Evolutionary conservation across 2,329 filamentous ascomycete genomes (phyloP), one percentile per base, ranked within the genome.

Genomic region (Cercospora zeae-maydis): DNA sequence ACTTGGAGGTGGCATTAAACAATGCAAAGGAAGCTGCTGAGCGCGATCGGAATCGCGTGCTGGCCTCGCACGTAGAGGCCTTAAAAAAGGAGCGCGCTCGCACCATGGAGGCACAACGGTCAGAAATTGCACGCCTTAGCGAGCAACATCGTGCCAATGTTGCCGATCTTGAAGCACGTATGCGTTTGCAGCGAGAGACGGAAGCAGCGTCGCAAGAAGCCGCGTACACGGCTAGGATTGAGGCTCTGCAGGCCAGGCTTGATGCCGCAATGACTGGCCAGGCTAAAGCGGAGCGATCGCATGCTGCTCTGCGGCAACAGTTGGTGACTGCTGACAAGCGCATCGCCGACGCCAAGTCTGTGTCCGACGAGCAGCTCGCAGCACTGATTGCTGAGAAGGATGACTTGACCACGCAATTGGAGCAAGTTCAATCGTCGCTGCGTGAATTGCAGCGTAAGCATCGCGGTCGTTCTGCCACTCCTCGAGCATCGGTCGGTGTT

Each of bases 191-290:
- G 21, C 58, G 58, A 27, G 36, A 45, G 10, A 36, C 58, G 5
- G 64, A 67, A 30, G 30, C 60, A 3, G 49, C 54, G 4, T 27
- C 60, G 6, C 67, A 62, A 47, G 61, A 68, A 37, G 60, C 61
- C 9, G 61, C 62, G 14, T 63, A 57, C 51, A 42, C 45, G 6
- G 45, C 63, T 13, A 69, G 69, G 51, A 56, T 71, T 14, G 59
- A 61, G 16, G 67, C 69, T n/a, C 37, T 73, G 42, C 67, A 71
- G 36, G 63, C 62, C 21, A 65, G 70, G 11, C 63, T 72, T 9
- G 70, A 72, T 59, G 67, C 67, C 11, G 65, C 71, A 34, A 61
- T 70, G 59, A 70, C 59, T 19, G 63, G 67, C n/a, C 71, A 67
- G 56, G 69, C 69, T 16, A 68, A 71, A 53, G 66, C 70, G 3